Conservation (phyloP, 139 green algal genomes). For the Chlorella sorokiniana region DNA sequence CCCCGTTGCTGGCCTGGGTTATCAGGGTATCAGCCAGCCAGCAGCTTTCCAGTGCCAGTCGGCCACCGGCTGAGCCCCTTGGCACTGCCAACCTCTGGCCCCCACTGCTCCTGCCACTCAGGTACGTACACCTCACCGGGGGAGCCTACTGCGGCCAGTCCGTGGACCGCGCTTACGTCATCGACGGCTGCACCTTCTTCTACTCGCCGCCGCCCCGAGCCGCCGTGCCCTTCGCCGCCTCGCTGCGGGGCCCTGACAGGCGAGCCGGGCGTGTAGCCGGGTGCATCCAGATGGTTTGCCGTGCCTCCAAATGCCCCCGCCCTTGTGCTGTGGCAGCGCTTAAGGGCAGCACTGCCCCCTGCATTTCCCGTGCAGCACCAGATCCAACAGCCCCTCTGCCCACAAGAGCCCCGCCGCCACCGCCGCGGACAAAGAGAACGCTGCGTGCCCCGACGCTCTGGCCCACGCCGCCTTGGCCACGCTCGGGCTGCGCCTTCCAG, state of each 20-base stretch:
- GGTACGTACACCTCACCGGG: neutral
- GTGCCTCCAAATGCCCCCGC: neutral
- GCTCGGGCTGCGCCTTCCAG: neutral
- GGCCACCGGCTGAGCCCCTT: neutral
- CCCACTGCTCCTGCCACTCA: neutral
- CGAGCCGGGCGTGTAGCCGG: neutral
- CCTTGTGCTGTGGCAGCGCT: neutral
- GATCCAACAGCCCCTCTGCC: neutral
- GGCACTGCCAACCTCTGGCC: neutral
- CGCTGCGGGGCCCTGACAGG: constrained; percentile 59
- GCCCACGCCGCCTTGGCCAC: neutral
- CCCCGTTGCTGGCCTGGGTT: too few species aligned
- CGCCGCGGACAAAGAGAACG: neutral
- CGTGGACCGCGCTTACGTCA: constrained; percentile 30
- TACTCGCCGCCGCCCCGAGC: constrained; percentile 87
- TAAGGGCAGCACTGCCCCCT: neutral
- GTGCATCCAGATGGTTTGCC: neutral
- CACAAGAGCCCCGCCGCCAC: neutral
- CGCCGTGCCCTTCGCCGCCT: constrained; percentile 75
- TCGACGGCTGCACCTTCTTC: constrained; percentile 84
- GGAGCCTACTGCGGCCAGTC: constrained; percentile 2
- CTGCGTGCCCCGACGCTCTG: neutral
- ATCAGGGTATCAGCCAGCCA: neutral
- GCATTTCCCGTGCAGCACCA: neutral
- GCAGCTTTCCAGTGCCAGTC: neutral